phyloP scores from a whole-genome alignment of 2,329 filamentous ascomycete species.

The Colletotrichum kahawae region DNA sequence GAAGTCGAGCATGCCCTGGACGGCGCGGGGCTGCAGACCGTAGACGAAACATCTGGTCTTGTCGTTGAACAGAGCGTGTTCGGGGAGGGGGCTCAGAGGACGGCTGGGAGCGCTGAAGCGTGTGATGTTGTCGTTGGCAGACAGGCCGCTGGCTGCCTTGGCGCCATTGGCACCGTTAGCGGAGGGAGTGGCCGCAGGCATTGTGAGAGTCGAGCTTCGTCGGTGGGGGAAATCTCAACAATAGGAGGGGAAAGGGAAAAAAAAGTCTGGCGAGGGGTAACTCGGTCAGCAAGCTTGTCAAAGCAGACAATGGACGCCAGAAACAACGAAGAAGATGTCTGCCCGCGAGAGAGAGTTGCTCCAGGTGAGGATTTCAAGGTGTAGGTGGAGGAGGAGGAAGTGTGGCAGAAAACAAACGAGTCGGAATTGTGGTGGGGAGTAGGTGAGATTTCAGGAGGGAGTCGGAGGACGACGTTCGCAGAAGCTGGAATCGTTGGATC shows the following conservation, averaged over 20 bases:
- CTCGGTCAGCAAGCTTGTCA: slow-evolving; percentile 21
- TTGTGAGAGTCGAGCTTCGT: slow-evolving; percentile 41
- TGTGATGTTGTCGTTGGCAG: slow-evolving; percentile 98
- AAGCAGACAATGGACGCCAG: slow-evolving; percentile 22
- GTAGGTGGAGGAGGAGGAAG: slow-evolving; percentile 18
- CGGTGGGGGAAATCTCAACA: slow-evolving; percentile 16
- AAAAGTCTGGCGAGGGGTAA: slow-evolving; percentile 24
- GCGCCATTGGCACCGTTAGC: slow-evolving; percentile 55
- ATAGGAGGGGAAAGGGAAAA: not conserved
- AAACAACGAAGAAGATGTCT: slow-evolving; percentile 13
- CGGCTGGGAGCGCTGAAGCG: slow-evolving; percentile 94
- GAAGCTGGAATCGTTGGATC: slow-evolving; percentile 26
- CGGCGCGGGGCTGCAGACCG: slow-evolving; percentile 93
- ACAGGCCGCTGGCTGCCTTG: slow-evolving; percentile 53
- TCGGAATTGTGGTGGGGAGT: slow-evolving; percentile 21
- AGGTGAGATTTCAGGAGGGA: slow-evolving; percentile 24
- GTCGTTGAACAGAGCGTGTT: slow-evolving; percentile 95
- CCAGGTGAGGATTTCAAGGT: slow-evolving; percentile 14
- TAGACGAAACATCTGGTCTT: slow-evolving; percentile 99
- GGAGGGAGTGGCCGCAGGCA: slow-evolving; percentile 51
- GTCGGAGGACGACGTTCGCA: slow-evolving; percentile 19
- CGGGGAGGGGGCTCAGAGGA: slow-evolving; percentile 84
- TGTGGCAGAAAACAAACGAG: slow-evolving; percentile 20
- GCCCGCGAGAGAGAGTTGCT: slow-evolving; percentile 5
- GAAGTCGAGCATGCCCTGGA: slow-evolving; percentile 96